Percentiles rank a stretch among this genome's conserved stretches.
Conservation (phyloP, 176 grass and related monocot species). For the Cocos nucifera region DNA sequence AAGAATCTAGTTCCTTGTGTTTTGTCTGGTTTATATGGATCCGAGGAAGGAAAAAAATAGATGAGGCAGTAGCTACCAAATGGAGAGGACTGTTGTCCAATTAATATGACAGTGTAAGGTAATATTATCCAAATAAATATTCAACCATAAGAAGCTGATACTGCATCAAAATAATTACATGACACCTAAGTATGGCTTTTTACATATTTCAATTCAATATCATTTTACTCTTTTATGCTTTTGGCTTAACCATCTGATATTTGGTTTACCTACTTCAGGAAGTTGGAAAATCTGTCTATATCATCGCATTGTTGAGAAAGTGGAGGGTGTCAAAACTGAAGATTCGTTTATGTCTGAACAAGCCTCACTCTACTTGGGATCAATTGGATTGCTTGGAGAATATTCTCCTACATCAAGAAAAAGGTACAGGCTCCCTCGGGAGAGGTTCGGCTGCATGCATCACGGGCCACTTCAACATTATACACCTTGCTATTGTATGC, state of each 20-base stretch:
- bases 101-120: too few species aligned
- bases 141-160: too few species aligned
- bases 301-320: not conserved
- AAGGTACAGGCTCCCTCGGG: not conserved
- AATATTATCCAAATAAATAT: too few species aligned
- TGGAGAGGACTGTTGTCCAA: too few species aligned
- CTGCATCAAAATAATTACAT: too few species aligned
- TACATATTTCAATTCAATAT: too few species aligned
- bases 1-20: too few species aligned
- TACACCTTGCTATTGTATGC: not conserved
- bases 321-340: constrained; percentile 13
- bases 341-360: constrained; percentile 31
- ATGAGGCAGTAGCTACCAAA: too few species aligned
- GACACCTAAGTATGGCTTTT: too few species aligned
- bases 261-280: not conserved
- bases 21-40: too few species aligned
- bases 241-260: not conserved
- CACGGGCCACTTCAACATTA: not conserved
- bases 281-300: not conserved
- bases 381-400: constrained; percentile 27
- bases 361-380: constrained; percentile 17
- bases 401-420: constrained; percentile 21
- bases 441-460: constrained; percentile 21
- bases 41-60: too few species aligned
- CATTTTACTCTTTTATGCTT: not conserved